A percentile compares a stretch with the other conserved stretches of the same genome.
Conservation (phyloP, 2,329 filamentous ascomycete species). For the Tolypocladium pustulatum region DNA sequence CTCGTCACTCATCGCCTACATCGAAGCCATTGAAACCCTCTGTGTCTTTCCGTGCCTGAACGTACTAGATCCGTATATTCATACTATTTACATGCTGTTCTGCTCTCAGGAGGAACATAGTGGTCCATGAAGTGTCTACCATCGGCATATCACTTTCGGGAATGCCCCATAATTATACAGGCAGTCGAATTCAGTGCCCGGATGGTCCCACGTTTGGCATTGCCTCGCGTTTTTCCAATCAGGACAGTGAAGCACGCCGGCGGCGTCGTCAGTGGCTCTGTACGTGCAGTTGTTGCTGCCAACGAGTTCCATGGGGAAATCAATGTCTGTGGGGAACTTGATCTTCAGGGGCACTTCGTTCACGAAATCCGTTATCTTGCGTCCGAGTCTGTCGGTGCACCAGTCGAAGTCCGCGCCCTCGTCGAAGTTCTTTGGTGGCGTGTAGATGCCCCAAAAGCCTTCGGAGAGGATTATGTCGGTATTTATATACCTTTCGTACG, state of each 20-base stretch:
- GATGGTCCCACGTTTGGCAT: background rate
- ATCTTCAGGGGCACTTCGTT: background rate
- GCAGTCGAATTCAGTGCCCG: background rate
- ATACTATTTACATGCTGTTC: background rate
- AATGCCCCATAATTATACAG: rapidly evolving
- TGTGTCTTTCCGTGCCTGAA: too few species aligned
- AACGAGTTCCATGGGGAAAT: background rate
- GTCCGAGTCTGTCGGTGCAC: background rate
- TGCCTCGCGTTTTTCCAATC: background rate
- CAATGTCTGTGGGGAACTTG: background rate
- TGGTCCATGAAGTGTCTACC: background rate
- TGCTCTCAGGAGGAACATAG: background rate
- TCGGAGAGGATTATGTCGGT: rapidly evolving
- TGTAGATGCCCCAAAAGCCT: background rate
- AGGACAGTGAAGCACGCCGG: background rate
- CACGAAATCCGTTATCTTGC: rapidly evolving
- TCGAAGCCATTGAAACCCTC: background rate
- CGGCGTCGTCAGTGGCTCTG: background rate
- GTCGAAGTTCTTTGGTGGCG: background rate
- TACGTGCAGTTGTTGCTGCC: background rate
- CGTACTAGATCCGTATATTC: background rate
- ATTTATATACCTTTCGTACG: background rate
- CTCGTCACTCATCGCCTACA: background rate
- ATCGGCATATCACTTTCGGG: background rate
- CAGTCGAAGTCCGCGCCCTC: background rate